Evolutionary conservation across 495 filamentous ascomycete species (phyloP), one percentile per base, ranked within the genome.

Genomic region (Penicillium parvum): DNA sequence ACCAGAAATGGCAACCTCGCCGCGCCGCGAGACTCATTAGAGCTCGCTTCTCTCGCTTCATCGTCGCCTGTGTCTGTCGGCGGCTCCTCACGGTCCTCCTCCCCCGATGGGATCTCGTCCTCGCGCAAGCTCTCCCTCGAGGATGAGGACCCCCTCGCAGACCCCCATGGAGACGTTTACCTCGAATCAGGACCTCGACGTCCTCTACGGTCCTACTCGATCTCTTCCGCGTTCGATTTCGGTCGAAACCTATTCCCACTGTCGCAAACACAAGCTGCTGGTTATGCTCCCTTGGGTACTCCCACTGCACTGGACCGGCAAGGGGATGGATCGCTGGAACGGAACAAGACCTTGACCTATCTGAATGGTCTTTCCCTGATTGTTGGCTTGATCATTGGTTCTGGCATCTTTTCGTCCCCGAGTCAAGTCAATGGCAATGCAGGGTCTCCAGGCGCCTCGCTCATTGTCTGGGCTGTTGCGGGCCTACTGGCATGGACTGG

Each of bases 401-500:
- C 86, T 12, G 92, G 92, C 2, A 96, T 98, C 55, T 98, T 98
- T 67, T 91, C 88, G 7, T 90, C 88, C 20, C 92, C 92, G 0
- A 88, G 86, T 48, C 89, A 96, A 65, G 94, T 98, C 52, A 96
- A 95, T 57, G 75, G 76, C 39, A 91, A 95, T 64, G 90, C 84
- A 18, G 94, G 94, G 17, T 96, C 91, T 19, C 90, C 91, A 2
- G 92, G 92, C 4, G 90, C 89, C 34, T 82, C 89, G 5, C 70
- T 98, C 39, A 78, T 97, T 14, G 82, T 96, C 5, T 98, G 92
- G 92, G 73, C 75, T 3, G 77, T 98, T 29, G 92, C 94, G 3
- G 92, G 92, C 2, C 52, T 96, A 7, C 65, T 98, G 37, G 91
- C 90, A 0, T 98, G 92, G 92, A 98, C 92, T 2, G 92, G 92